Evolutionary conservation across 169 alveolate genomes (phyloP).

Genomic region (Eimeria zaria): DNA sequence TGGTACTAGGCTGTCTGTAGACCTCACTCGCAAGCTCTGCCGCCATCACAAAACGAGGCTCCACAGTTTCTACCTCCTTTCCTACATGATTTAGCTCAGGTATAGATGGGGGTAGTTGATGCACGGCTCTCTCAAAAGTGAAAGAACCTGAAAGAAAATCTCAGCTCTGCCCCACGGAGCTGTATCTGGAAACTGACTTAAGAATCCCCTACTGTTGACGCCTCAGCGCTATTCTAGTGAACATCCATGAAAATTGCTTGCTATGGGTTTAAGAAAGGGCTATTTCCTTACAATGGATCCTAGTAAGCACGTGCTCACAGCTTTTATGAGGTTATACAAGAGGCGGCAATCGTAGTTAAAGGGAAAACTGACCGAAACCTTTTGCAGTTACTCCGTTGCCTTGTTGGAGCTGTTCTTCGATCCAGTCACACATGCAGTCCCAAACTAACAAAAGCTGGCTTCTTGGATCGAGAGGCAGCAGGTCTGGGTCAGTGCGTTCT

Average conservation of each 20-base stretch:
- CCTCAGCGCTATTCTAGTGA: neutral
- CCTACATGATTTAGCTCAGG: slow-evolving; percentile 81
- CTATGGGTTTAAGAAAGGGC: neutral
- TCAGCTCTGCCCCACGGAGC: neutral
- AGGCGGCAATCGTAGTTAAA: neutral
- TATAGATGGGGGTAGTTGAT: slow-evolving; percentile 24
- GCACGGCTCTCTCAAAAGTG: slow-evolving; percentile 59
- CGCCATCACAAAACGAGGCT: slow-evolving; percentile 75
- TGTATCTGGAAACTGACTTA: neutral
- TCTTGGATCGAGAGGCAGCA: slow-evolving; percentile 87
- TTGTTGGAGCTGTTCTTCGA: slow-evolving; percentile 88
- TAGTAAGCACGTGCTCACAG: neutral
- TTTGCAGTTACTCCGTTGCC: slow-evolving; percentile 90
- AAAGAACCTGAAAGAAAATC: slow-evolving; percentile 59
- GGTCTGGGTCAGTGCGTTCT: slow-evolving; percentile 63
- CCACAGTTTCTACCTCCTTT: slow-evolving; percentile 34
- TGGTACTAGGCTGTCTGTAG: slow-evolving; percentile 55
- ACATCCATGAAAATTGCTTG: neutral
- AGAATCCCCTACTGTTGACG: neutral
- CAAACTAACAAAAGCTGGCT: slow-evolving; percentile 90
- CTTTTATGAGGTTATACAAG: neutral
- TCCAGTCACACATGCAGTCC: slow-evolving; percentile 90
- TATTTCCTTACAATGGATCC: neutral
- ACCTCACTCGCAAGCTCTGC: slow-evolving; percentile 69
- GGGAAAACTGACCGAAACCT: slow-evolving; percentile 90